Evolutionary conservation across 805 yeast genomes (phyloP).

Genomic region (Saccharomycopsis vini): DNA sequence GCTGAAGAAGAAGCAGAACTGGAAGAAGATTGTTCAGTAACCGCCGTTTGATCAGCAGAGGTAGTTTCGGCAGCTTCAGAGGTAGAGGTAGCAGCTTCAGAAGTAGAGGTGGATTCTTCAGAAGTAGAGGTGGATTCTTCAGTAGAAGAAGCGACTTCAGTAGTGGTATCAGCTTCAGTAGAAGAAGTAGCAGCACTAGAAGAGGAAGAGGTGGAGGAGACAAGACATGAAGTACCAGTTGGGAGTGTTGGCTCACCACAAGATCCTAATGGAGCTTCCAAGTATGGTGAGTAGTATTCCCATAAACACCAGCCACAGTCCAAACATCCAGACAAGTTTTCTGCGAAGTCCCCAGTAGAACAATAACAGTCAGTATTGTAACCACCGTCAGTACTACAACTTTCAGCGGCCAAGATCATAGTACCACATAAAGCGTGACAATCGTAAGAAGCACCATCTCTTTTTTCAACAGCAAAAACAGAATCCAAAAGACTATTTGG

Average conservation of each 20-base stretch:
- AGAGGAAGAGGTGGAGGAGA: conserved; percentile 19
- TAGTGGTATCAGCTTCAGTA: conserved; percentile 6
- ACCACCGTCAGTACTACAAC: conserved; percentile 24
- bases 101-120: conserved; percentile 12
- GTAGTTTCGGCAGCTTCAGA: conserved; percentile 8
- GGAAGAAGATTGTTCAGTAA: too few relatives aligned
- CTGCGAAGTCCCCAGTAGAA: conserved; percentile 20
- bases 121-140: conserved; percentile 5
- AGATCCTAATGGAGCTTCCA: conserved; percentile 24
- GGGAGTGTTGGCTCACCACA: conserved; percentile 26
- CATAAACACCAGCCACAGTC: conserved; percentile 34
- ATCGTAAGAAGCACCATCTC: conserved; percentile 23
- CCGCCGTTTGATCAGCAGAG: too few relatives aligned
- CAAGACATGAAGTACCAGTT: conserved; percentile 27
- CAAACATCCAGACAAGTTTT: conserved; percentile 25
- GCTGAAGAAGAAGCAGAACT: conserved; percentile 18
- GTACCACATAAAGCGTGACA: conserved; percentile 30
- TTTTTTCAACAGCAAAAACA: conserved; percentile 9
- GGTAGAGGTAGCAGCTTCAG: conserved; percentile 15
- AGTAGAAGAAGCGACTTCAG: too few relatives aligned
- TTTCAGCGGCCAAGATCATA: conserved; percentile 27
- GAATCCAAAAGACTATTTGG: conserved; percentile 11
- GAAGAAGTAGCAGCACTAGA: not conserved
- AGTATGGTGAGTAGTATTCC: conserved; percentile 27
- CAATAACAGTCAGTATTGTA: conserved; percentile 24